Evolutionary conservation across 164 flowering plant genomes (phyloP).

Genomic region (Litsea cubeba): DNA sequence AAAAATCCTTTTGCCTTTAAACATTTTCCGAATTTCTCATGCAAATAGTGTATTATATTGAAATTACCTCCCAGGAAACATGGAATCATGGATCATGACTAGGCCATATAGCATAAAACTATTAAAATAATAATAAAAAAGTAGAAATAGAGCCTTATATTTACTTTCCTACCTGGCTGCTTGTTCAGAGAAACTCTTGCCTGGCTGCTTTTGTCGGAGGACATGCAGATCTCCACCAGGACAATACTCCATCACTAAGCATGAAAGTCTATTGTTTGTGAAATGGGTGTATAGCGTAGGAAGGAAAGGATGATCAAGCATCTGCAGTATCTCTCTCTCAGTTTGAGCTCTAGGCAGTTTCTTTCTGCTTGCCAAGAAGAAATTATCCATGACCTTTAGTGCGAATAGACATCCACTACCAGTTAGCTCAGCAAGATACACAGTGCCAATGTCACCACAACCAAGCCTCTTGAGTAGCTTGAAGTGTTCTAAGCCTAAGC

Average conservation of each 20-base stretch:
- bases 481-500: constrained; percentile 51
- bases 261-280: constrained; percentile 52
- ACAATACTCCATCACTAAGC: constrained; percentile 89
- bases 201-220: constrained; percentile 67
- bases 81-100: too few relatives aligned
- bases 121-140: too few relatives aligned
- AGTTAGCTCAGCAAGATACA: constrained; percentile 72
- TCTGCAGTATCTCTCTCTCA: constrained; percentile 67
- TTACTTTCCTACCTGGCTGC: constrained; percentile 54
- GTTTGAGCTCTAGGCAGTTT: constrained; percentile 68
- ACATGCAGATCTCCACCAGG: constrained; percentile 88
- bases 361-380: constrained; percentile 52
- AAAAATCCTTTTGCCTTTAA: too few relatives aligned
- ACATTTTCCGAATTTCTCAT: too few relatives aligned
- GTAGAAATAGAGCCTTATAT: too few relatives aligned
- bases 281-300: constrained; percentile 82
- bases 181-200: constrained; percentile 58
- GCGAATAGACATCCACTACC: constrained; percentile 72
- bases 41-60: too few relatives aligned
- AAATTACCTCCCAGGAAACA: too few relatives aligned
- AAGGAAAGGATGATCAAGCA: constrained; percentile 89
- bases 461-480: constrained; percentile 75
- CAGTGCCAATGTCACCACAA: constrained; percentile 84
- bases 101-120: too few relatives aligned
- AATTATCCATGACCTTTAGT: constrained; percentile 77